Conservation (phyloP, 768 basidiomycete genomes). For the Mycena haematopus region DNA sequence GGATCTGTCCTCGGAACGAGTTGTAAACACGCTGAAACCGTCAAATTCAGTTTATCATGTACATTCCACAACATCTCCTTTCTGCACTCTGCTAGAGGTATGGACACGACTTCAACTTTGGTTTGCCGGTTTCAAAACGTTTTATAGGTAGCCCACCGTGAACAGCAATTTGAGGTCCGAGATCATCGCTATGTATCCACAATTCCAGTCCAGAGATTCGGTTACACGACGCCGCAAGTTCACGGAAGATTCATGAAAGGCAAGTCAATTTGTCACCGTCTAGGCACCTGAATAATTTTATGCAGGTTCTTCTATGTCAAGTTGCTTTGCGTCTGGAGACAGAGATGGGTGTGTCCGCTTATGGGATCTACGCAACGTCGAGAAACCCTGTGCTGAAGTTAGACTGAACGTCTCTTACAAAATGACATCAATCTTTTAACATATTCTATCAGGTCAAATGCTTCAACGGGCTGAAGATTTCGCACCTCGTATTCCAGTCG, state of each 20-base stretch:
- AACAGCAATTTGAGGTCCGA: conserved; percentile 59
- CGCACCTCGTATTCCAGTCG: conserved; percentile 44
- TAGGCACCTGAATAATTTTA: background rate
- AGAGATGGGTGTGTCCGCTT: conserved; percentile 47
- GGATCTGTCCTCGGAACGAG: conserved; percentile 54
- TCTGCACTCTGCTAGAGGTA: conserved; percentile 53
- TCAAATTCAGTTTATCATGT: conserved; percentile 53
- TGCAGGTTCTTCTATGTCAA: conserved; percentile 31
- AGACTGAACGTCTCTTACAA: background rate
- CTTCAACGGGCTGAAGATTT: conserved; percentile 43
- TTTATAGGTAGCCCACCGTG: conserved; percentile 52
- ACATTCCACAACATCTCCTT: conserved; percentile 44
- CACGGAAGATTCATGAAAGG: conserved; percentile 57
- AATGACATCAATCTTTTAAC: background rate
- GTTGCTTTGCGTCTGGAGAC: conserved; percentile 52
- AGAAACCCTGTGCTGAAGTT: conserved; percentile 34
- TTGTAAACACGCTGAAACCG: conserved; percentile 45
- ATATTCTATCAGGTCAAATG: conserved; percentile 38
- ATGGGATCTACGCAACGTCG: conserved; percentile 54
- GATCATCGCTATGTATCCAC: conserved; percentile 49
- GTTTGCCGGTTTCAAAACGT: conserved; percentile 7
- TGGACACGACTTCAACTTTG: conserved; percentile 7
- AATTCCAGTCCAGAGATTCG: conserved; percentile 49
- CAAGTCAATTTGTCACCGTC: conserved; percentile 24
- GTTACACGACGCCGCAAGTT: conserved; percentile 42